Conservation (phyloP, 352 stramenopile species). For the Peronospora farinosa region DNA sequence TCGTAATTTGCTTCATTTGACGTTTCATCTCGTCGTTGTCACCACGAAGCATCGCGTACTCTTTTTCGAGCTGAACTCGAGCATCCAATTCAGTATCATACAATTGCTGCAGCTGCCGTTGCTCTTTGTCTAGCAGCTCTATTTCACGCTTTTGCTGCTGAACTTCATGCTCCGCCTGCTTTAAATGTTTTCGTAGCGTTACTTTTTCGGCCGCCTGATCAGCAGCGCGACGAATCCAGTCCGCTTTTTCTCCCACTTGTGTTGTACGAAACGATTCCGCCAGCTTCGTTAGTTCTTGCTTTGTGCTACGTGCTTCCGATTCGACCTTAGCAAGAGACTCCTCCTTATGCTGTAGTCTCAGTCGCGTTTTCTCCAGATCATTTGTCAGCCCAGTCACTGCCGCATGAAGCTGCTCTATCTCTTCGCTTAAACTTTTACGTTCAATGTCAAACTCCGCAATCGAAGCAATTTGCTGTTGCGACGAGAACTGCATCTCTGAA, state of each 20-base stretch:
- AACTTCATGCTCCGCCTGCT: constrained; percentile 25
- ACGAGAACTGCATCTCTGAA: constrained; percentile 32
- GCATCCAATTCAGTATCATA: constrained; percentile 27
- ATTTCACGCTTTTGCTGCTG: constrained; percentile 31
- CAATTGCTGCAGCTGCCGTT: constrained; percentile 34
- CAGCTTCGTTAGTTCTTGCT: constrained; percentile 35
- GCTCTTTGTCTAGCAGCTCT: constrained; percentile 43
- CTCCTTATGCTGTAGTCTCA: constrained; percentile 46
- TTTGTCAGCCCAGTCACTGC: constrained; percentile 29
- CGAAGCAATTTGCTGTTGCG: constrained; percentile 31
- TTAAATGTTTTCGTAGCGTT: constrained; percentile 47
- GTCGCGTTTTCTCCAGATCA: constrained; percentile 49
- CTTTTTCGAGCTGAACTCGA: constrained; percentile 18
- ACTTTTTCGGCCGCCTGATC: constrained; percentile 58
- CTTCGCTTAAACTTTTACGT: constrained; percentile 13
- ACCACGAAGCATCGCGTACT: constrained; percentile 24
- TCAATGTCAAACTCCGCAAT: constrained; percentile 37
- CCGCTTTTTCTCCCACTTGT: constrained; percentile 47
- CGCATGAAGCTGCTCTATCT: constrained; percentile 33
- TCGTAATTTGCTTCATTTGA: constrained; percentile 12
- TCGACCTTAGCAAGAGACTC: constrained; percentile 30
- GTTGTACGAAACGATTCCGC: constrained; percentile 28
- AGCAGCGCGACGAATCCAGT: constrained; percentile 55
- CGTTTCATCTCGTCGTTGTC: constrained; percentile 27
- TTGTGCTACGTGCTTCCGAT: constrained; percentile 25